Percentiles rank a stretch among this genome's conserved stretches.
Evolutionary conservation across 805 yeast genomes (phyloP).

Genomic region (Wickerhamiella parazyma): DNA sequence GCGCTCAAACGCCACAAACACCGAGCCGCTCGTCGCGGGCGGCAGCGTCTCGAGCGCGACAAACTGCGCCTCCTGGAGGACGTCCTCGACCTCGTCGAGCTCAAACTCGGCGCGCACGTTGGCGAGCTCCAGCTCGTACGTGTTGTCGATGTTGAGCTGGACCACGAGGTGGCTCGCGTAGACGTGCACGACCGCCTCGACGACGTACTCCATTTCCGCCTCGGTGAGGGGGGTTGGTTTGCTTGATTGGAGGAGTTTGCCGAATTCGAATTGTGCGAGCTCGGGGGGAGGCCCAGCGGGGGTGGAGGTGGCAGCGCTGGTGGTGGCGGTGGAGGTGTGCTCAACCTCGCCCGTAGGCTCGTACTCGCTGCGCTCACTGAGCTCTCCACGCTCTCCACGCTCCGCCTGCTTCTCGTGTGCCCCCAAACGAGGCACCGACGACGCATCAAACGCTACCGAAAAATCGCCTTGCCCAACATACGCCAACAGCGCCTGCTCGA

Average conservation of each 20-base stretch:
- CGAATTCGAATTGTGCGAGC: slow-evolving; percentile 60
- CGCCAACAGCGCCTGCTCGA: slow-evolving; percentile 62
- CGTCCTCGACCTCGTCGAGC: slow-evolving; percentile 40
- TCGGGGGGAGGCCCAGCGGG: slow-evolving; percentile 40
- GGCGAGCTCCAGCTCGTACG: slow-evolving; percentile 66
- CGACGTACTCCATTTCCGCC: slow-evolving; percentile 84
- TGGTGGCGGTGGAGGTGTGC: slow-evolving; percentile 9
- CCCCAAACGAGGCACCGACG: slow-evolving; percentile 41
- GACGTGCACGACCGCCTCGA: slow-evolving; percentile 68
- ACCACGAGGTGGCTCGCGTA: slow-evolving; percentile 60
- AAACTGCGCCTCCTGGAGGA: slow-evolving; percentile 56
- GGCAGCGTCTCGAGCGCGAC: slow-evolving; percentile 58
- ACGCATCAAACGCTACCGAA: slow-evolving; percentile 54
- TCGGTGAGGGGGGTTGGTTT: slow-evolving; percentile 61
- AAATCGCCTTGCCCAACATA: slow-evolving; percentile 44
- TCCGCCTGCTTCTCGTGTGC: slow-evolving; percentile 18
- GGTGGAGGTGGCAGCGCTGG: slow-evolving; percentile 5
- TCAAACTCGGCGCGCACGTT: slow-evolving; percentile 46
- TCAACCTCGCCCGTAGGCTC: too few relatives aligned
- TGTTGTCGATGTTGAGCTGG: slow-evolving; percentile 76
- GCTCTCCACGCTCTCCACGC: neutral
- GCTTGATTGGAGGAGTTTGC: slow-evolving; percentile 62
- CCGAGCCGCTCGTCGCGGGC: slow-evolving; percentile 59
- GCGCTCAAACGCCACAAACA: slow-evolving; percentile 63
- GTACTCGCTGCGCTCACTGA: too few relatives aligned